A percentile compares a stretch with the other conserved stretches of the same genome.
Conservation (phyloP, 805 yeast species). For the Ogataea trehaloabstinens region DNA sequence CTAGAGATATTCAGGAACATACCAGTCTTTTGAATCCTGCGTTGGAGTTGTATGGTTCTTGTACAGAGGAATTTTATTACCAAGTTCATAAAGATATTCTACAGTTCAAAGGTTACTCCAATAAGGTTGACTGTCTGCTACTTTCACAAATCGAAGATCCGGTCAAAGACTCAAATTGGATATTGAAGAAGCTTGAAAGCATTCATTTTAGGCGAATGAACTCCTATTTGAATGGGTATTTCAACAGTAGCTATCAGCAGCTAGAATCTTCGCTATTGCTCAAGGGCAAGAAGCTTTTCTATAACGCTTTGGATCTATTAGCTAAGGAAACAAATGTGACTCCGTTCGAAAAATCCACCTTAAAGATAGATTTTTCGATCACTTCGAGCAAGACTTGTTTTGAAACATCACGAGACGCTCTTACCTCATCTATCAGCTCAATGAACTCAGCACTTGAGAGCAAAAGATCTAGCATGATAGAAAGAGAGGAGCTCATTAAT, state of each 20-base stretch:
- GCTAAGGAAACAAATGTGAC: no score
- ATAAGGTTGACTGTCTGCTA: conserved; percentile 7
- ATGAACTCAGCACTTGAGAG: no score
- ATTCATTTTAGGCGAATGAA: conserved; percentile 16
- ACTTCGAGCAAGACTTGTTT: no score
- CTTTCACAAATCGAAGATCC: neutral
- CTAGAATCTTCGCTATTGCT: neutral
- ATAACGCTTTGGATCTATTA: conserved; percentile 3
- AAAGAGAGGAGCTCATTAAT: conserved; percentile 21
- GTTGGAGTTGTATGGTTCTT: conserved; percentile 16
- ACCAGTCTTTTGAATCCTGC: neutral
- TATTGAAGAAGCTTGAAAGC: no score
- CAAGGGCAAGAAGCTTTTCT: conserved; percentile 2
- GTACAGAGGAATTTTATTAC: conserved; percentile 18
- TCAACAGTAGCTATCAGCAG: conserved; percentile 8
- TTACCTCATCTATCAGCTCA: no score
- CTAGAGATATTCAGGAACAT: neutral
- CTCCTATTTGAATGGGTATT: conserved; percentile 12
- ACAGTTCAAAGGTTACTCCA: conserved; percentile 9
- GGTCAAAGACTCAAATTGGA: no score
- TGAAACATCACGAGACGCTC: no score
- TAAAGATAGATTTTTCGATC: no score
- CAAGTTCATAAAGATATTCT: conserved; percentile 13
- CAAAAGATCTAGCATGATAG: neutral
- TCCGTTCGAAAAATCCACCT: no score